Evolutionary conservation across 345 rosid genomes (phyloP).

Genomic region (Camelina neglecta): DNA sequence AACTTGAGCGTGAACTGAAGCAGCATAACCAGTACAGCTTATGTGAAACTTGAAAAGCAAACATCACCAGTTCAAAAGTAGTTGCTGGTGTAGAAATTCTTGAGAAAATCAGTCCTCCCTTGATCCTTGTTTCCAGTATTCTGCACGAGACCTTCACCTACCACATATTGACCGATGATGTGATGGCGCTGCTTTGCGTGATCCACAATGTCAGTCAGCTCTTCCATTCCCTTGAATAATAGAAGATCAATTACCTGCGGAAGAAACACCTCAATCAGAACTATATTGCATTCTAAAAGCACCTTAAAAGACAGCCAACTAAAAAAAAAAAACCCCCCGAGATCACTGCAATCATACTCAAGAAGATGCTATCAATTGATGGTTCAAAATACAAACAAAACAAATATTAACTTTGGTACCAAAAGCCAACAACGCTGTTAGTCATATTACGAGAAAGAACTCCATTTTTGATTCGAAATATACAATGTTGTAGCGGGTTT

Average conservation of each 20-base stretch:
- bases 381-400: not conserved
- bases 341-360: slow-evolving; percentile 23
- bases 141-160: slow-evolving; percentile 77
- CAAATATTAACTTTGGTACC: not conserved
- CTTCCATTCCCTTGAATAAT: slow-evolving; percentile 94
- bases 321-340: not conserved
- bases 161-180: slow-evolving; percentile 86
- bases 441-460: slow-evolving; percentile 16
- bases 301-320: slow-evolving; percentile 4
- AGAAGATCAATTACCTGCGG: slow-evolving; percentile 93
- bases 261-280: slow-evolving; percentile 31
- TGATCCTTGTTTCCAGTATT: slow-evolving; percentile 69
- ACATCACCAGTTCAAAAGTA: slow-evolving; percentile 60
- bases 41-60: slow-evolving; percentile 16
- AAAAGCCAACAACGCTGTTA: slow-evolving; percentile 9
- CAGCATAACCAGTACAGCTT: slow-evolving; percentile 36
- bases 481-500: not conserved
- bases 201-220: slow-evolving; percentile 74
- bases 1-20: slow-evolving; percentile 32
- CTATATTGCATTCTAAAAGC: slow-evolving; percentile 6
- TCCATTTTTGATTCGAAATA: not conserved
- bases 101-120: slow-evolving; percentile 76
- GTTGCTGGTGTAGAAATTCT: slow-evolving; percentile 87
- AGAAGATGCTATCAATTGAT: not conserved
- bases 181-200: slow-evolving; percentile 99